Conservation (phyloP, 2,329 filamentous ascomycete genomes). For the Penicillium sp. region DNA sequence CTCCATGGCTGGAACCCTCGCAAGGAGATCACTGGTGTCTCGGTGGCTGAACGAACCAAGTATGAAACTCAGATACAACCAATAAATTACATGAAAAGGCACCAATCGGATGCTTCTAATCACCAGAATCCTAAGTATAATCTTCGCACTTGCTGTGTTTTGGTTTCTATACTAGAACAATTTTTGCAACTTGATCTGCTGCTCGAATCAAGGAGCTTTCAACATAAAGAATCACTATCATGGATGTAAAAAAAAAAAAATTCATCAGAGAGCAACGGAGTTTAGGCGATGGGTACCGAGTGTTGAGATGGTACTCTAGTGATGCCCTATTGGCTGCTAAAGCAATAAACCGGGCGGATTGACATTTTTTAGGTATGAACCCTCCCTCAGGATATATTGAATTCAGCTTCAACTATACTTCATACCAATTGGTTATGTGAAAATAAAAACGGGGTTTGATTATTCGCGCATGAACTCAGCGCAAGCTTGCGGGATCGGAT, state of each 20-base stretch:
- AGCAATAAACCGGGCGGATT: no score
- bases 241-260: not conserved
- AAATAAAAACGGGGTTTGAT: no score
- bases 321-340: no score
- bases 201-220: not conserved
- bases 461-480: no score
- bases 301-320: not conserved
- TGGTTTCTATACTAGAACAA: slow-evolving; percentile 1
- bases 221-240: not conserved
- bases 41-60: slow-evolving; percentile 1
- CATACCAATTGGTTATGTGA: no score
- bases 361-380: no score
- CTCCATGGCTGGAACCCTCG: not conserved
- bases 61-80: slow-evolving; percentile 1
- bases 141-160: not conserved
- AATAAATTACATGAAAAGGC: not conserved
- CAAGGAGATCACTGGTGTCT: slow-evolving; percentile 5
- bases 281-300: not conserved
- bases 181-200: slow-evolving; percentile 2
- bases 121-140: slow-evolving; percentile 2
- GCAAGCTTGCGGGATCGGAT: no score
- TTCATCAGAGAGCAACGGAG: not conserved
- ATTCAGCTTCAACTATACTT: no score
- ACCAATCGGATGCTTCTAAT: not conserved
- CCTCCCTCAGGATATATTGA: no score